Conservation (phyloP, 257 asterid genomes). For the Lycium barbarum region DNA sequence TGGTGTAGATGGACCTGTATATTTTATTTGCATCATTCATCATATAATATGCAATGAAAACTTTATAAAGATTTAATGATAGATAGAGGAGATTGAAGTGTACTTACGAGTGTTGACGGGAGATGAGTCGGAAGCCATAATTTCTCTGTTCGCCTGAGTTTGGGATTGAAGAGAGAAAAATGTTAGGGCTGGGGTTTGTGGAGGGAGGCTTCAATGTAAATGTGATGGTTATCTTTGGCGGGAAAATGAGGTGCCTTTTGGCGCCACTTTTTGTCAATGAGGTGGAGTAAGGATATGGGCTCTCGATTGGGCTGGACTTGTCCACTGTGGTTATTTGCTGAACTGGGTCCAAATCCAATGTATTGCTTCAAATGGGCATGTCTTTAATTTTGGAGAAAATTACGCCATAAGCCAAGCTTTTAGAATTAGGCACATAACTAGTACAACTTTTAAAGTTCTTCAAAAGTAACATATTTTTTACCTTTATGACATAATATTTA, state of each 20-base stretch:
- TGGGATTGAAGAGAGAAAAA: neutral
- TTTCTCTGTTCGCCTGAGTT: constrained; percentile 26
- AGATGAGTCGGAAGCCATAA: constrained; percentile 84
- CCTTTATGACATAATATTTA: no score
- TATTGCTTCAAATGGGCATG: no score
- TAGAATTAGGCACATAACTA: no score
- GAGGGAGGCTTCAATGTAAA: constrained; percentile 19
- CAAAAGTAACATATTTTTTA: no score
- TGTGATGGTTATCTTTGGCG: constrained; percentile 41
- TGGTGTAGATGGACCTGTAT: constrained; percentile 76
- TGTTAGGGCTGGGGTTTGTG: neutral
- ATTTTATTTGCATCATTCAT: neutral
- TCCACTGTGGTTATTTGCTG: neutral
- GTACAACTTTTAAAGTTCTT: no score
- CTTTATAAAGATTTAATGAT: no score
- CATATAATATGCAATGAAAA: neutral
- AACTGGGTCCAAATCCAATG: neutral
- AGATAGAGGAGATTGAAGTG: neutral
- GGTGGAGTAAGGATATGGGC: neutral
- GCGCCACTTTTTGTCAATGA: constrained; percentile 37
- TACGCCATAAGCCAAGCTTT: no score
- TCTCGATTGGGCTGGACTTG: constrained; percentile 31
- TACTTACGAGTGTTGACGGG: constrained; percentile 58
- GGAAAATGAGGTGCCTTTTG: constrained; percentile 36
- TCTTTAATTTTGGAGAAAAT: no score